Percentiles rank a stretch among this genome's conserved stretches.
Evolutionary conservation across 148 eudicot species (phyloP).

Genomic region (Polygonum maritimum): DNA sequence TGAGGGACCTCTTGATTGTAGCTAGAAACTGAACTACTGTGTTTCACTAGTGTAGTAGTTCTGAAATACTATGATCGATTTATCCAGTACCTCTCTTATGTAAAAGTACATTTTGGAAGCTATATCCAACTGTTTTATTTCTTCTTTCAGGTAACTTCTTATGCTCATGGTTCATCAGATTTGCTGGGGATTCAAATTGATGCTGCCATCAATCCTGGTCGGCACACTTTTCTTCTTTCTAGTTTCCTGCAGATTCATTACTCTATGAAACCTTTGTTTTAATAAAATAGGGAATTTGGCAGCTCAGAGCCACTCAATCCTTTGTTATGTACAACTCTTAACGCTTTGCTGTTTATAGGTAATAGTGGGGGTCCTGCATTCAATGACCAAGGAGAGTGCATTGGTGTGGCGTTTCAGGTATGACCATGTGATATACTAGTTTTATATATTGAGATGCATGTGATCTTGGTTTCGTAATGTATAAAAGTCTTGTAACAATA

Average conservation of each 20-base stretch:
- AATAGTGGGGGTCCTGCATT: constrained; percentile 99
- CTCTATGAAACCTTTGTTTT: neutral
- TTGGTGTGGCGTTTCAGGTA: constrained; percentile 99
- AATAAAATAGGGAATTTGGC: neutral
- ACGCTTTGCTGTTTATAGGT: constrained; percentile 38
- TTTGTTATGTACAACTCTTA: constrained; percentile 12
- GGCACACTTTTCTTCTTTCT: neutral
- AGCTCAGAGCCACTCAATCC: neutral
- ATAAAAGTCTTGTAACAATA: neutral
- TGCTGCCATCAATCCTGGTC: constrained; percentile 13
- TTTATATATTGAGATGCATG: neutral
- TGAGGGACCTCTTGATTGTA: neutral
- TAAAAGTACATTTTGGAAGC: neutral
- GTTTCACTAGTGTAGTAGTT: neutral
- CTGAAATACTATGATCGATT: neutral
- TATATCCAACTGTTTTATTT: neutral
- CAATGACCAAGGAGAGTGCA: constrained; percentile 90
- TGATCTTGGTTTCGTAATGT: neutral
- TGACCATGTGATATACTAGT: neutral
- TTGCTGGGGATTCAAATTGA: constrained; percentile 15
- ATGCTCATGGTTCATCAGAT: constrained; percentile 11
- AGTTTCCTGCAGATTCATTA: neutral
- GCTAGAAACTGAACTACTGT: neutral
- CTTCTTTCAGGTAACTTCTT: constrained; percentile 7
- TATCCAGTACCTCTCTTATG: neutral